Percentiles rank a stretch among this genome's conserved stretches.
phyloP scores from a whole-genome alignment of 352 stramenopile genomes.

The Phytophthora macrochlamydospora region DNA sequence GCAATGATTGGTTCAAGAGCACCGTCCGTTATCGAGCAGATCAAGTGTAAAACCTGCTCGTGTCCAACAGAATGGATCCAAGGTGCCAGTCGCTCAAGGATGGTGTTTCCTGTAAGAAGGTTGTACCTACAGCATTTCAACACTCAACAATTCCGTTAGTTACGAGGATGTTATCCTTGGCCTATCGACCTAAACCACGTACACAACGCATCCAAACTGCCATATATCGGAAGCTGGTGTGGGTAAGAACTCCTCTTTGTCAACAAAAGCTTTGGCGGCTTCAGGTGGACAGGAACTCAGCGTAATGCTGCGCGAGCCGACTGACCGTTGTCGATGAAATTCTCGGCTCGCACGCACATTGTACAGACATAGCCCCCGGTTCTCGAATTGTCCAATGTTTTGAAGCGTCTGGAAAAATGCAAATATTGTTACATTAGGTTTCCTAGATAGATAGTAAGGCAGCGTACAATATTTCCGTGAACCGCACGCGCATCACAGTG shows the following conservation, averaged over 20 bases:
- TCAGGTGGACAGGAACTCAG: conserved; percentile 50
- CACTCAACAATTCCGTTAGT: conserved; percentile 1
- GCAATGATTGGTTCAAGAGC: conserved; percentile 47
- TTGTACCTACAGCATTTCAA: conserved; percentile 42
- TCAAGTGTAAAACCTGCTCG: conserved; percentile 54
- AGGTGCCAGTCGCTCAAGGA: conserved; percentile 51
- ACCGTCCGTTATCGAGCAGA: conserved; percentile 59
- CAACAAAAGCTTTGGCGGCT: conserved; percentile 52
- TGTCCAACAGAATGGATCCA: conserved; percentile 43
- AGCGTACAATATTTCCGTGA: conserved; percentile 69
- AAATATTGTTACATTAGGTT: too few species aligned
- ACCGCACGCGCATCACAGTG: conserved; percentile 54
- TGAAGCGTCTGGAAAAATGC: conserved; percentile 32
- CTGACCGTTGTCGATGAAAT: conserved; percentile 31
- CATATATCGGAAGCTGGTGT: conserved; percentile 66
- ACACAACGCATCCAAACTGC: conserved; percentile 81
- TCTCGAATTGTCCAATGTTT: conserved; percentile 54
- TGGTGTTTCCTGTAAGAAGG: conserved; percentile 46
- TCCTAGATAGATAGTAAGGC: too few species aligned
- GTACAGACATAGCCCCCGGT: conserved; percentile 44
- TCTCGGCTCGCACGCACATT: conserved; percentile 50
- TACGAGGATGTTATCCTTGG: too few species aligned
- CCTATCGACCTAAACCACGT: conserved; percentile 14
- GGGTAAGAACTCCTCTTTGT: conserved; percentile 43
- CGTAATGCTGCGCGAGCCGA: conserved; percentile 37